Percentiles rank a stretch among this genome's conserved stretches.
Conservation (phyloP, 371 early-diverging fungal species). For the Mortierella sp. region DNA sequence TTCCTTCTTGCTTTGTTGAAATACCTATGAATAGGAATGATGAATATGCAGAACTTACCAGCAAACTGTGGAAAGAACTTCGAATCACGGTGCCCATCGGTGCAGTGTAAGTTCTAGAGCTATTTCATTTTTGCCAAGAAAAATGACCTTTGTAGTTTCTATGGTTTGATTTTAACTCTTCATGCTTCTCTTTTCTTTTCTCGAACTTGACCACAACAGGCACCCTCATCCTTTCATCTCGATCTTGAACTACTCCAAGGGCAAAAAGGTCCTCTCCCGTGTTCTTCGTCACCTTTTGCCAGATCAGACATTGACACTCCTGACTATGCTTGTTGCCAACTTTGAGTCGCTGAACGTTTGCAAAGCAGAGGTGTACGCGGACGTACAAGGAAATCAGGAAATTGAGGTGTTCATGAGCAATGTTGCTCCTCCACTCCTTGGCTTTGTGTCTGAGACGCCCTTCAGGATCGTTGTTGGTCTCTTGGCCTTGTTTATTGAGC, state of each 20-base stretch:
- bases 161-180: neutral
- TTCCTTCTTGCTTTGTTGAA: conserved; percentile 17
- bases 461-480: conserved; percentile 81
- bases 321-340: conserved; percentile 82
- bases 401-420: conserved; percentile 87
- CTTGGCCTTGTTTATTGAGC: conserved; percentile 83
- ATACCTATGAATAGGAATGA: conserved; percentile 57
- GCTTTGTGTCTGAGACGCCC: conserved; percentile 84
- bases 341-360: conserved; percentile 90
- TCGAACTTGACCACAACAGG: conserved; percentile 13
- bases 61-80: conserved; percentile 73
- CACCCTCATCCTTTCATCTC: conserved; percentile 73
- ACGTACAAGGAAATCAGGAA: conserved; percentile 62
- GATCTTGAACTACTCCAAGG: conserved; percentile 82
- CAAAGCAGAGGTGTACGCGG: conserved; percentile 68
- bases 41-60: conserved; percentile 61
- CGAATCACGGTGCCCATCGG: conserved; percentile 67
- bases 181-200: neutral
- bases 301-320: conserved; percentile 80
- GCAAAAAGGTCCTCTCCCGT: conserved; percentile 88
- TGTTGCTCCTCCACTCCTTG: conserved; percentile 83
- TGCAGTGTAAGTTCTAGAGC: conserved; percentile 57
- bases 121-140: conserved; percentile 20
- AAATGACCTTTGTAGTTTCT: too few relatives aligned
- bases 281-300: conserved; percentile 78